A percentile compares a stretch with the other conserved stretches of the same genome.
Evolutionary conservation across 2,329 filamentous ascomycete species (phyloP).

Genomic region (Dothideomycetes sp.): DNA sequence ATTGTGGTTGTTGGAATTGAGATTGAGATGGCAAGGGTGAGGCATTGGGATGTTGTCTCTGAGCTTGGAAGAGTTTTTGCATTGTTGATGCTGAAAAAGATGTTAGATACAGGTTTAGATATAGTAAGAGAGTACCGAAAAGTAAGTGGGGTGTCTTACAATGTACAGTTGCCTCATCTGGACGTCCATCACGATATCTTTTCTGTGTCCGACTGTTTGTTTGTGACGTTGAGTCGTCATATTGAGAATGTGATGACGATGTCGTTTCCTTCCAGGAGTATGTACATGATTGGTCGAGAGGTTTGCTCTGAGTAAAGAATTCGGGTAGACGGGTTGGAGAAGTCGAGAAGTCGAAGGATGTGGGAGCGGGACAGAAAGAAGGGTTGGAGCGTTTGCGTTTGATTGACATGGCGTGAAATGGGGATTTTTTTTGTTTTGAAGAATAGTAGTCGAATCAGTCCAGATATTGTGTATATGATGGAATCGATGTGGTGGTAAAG

Average conservation of each 20-base stretch:
- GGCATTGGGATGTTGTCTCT: constrained; percentile 26
- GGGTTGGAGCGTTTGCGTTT: constrained; percentile 49
- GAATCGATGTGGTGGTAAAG: too few relatives aligned
- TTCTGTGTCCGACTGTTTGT: constrained; percentile 51
- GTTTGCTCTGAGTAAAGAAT: constrained; percentile 25
- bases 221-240: constrained; percentile 21
- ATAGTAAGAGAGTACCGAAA: too few relatives aligned
- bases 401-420: constrained; percentile 34
- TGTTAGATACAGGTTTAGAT: constrained; percentile 13
- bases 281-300: constrained; percentile 13
- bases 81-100: constrained; percentile 35
- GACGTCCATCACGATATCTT: constrained; percentile 48
- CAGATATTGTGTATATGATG: too few relatives aligned
- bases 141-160: constrained; percentile 31
- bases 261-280: not conserved
- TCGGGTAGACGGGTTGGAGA: constrained; percentile 19
- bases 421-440: not conserved
- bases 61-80: constrained; percentile 36
- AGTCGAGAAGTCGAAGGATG: constrained; percentile 25
- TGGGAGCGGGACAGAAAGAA: constrained; percentile 37
- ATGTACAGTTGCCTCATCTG: constrained; percentile 47
- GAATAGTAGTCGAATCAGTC: too few relatives aligned
- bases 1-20: constrained; percentile 20
- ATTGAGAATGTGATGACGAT: not conserved
- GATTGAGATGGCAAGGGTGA: constrained; percentile 21